Base-by-base conservation (phyloP, 768 basidiomycete genomes). In the Mycena epipterygia region DNA sequence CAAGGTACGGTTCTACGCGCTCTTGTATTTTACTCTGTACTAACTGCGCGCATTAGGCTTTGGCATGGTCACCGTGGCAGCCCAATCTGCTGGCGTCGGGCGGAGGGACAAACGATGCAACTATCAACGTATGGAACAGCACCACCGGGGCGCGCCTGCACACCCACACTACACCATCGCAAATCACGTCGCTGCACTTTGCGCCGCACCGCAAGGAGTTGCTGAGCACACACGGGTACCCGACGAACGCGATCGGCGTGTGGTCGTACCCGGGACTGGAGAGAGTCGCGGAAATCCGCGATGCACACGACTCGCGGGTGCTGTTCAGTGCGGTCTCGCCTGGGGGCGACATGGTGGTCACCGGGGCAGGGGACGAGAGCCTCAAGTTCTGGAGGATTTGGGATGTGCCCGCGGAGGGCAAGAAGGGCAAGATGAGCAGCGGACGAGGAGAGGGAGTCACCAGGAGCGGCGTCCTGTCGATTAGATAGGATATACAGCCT, bases 21-120 rank as follows among this genome's bases (percentile, higher is more conserved):
- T n/a, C n/a, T 25, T 13, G 7, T 35, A 37, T 65, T 27, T 14
- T 58, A 17, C 35, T 64, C 51, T 21, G 68, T 41, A 13, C n/a
- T n/a, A n/a, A n/a, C n/a, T n/a, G 32, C 37, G 39, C 59, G 53
- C 21, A 67, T n/a, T 72, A 96, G 95, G 97, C 96, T 2, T 84
- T 99, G 63, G 95, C 96, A 1, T 99, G 98, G 96, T 97, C 95
- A 72, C 96, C 97, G 0, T 99, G 98, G 98, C 94, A 96, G 81
- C 89, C 92, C 0, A 91, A 93, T 3, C 86, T 98, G 21, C 89
- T 99, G 58, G 97, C 97, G 3, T 91, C 94, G 0, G 98, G 98
- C 0, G 97, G 98, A 0, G 98, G 98, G 0, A 97, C 97, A 2
- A 93, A 93, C 73, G 98, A 99, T 78, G 94, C 95, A 37, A 93